Percentiles rank a stretch among this genome's conserved stretches.
phyloP scores from a whole-genome alignment of 495 filamentous ascomycete species.

The Penicillium ochrochloron region DNA sequence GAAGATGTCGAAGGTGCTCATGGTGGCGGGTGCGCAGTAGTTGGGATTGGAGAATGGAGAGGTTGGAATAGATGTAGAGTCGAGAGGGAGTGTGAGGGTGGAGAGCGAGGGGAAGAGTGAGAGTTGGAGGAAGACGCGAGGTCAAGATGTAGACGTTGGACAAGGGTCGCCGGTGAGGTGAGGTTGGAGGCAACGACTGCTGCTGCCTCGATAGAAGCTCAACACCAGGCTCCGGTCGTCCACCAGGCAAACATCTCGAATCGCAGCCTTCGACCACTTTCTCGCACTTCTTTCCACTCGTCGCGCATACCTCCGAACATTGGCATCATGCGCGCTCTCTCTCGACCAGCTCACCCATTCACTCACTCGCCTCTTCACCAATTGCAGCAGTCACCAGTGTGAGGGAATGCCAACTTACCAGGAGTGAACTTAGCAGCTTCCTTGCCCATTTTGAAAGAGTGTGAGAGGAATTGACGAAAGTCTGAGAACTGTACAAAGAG shows the following conservation, averaged over 20 bases:
- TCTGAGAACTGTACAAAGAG: conserved; percentile 43
- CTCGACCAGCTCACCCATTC: background rate
- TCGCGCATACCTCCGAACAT: background rate
- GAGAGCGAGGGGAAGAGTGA: background rate
- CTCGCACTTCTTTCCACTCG: background rate
- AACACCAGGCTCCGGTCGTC: background rate
- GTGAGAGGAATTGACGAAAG: conserved; percentile 33
- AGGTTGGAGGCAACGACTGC: background rate
- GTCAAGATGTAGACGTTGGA: background rate
- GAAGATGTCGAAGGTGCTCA: conserved; percentile 40
- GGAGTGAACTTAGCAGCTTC: conserved; percentile 46
- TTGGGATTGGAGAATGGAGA: background rate
- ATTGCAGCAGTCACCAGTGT: conserved; percentile 10
- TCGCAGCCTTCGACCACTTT: background rate
- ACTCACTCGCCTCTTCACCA: background rate
- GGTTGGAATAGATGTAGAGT: background rate
- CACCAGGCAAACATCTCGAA: background rate
- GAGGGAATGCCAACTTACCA: conserved; percentile 39
- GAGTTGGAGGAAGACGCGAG: background rate
- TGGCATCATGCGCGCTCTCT: conserved; percentile 1
- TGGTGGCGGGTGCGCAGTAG: conserved; percentile 19
- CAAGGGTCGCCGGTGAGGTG: background rate
- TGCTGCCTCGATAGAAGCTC: background rate
- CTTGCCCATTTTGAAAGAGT: conserved; percentile 52
- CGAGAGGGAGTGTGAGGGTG: conserved; percentile 5